Evolutionary conservation across 129 eudicot genomes (phyloP), one percentile per base, ranked within the genome.

Genomic region (Flaveria sonorensis): DNA sequence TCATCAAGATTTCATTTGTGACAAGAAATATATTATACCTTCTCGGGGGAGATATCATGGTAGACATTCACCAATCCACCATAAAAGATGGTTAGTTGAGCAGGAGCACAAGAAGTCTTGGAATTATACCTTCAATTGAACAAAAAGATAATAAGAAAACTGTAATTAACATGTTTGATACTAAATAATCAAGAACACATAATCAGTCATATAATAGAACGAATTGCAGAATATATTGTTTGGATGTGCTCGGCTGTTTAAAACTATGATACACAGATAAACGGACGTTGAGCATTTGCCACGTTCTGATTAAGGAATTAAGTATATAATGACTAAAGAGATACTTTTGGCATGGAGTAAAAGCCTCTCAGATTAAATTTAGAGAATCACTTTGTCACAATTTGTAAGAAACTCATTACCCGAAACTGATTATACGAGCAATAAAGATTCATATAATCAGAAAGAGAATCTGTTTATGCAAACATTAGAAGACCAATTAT

Each of bases 71-170:
- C 95, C 45, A 84, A 68, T 26, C 95, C 95, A 4, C 85, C 86
- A 63, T 85, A 89, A 76, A 89, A 89, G 84, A 89, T 85, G 86
- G 95, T 89, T 78, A 89, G 71, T 73, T 89, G 91, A 78, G 91
- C 86, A 11, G 89, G 89, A 66, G 83, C 84, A 51, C 71, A 69
- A 42, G 90, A 73, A 52, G 80, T 39, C 85, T 84, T 86, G 45
- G 86, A 10, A 77, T 43, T 23, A 14, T 61, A 71, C 87, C 93
- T 88, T 47, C 72, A 57, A 66, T 53, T 73, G 3, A 78, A 15
- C 30, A 1, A 79, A 50, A 3, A 45, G 13, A 45, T 45, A 8
- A 45, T 43, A 21, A 70, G 59, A 57, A 78, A 59, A 24, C 21
- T 21, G 24, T 10, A 3, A 52, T 67, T 23, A 28, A 77, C 55